Base-by-base conservation (phyloP, 2,329 filamentous ascomycete species). In the Exophiala sp. region DNA sequence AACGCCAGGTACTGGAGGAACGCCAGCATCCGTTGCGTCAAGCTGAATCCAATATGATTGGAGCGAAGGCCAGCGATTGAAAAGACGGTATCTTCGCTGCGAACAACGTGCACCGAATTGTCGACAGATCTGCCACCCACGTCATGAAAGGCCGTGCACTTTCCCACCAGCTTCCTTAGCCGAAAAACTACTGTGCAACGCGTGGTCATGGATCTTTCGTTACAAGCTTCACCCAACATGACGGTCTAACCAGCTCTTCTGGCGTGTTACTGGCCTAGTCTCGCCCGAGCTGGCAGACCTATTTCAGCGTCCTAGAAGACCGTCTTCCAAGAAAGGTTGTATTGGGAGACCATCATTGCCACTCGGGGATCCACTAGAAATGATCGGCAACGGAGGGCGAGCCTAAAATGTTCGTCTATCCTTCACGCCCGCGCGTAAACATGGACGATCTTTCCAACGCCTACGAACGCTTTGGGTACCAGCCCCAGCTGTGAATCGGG, bases 71-170 rank as follows among this genome's bases (percentile, higher is more conserved):
- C 29, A 3, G n/a, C 6, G 11, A n/a, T 32, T n/a, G 3, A 3
- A 13, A 3, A 32, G 29, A 16, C 27, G 41, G 41, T 41, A 34
- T 27, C 16, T 45, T 23, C 11, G 24, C 37, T 6, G 11, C 6
- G 21, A 14, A 19, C 2, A n/a, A n/a, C 9, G 8, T 39, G 14
- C 35, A 19, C 32, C 21, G 21, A 38, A 38, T 24, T 22, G 6
- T n/a, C 11, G 29, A n/a, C n/a, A 3, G 29, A 11, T 30, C 37
- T 53, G 41, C 46, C 50, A 53, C 46, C n/a, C 51, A 53, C 45
- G 51, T 50, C 51, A 43, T 47, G 37, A 49, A 18, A 11, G 38
- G 21, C 32, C 23, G 14, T n/a, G 45, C 22, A 11, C 39, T 47
- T 50, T 46, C 46, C 43, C 46, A 43, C 46, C 42, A 39, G n/a